Conservation (phyloP, 495 filamentous ascomycete species). For the Penicillium steckii region DNA sequence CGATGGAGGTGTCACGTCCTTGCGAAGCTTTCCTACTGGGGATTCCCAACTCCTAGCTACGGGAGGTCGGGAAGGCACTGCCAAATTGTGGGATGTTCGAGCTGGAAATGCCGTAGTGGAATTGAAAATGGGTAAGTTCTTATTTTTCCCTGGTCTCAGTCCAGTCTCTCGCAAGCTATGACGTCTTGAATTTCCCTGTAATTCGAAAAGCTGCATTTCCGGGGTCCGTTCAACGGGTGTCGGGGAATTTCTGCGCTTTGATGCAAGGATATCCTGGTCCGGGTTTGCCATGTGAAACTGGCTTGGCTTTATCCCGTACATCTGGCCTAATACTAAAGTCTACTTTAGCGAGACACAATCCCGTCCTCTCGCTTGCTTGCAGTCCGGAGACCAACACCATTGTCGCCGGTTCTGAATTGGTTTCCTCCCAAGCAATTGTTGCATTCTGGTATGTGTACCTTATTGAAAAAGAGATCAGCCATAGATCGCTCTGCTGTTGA, state of each 20-base stretch:
- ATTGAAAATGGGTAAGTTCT: slow-evolving; percentile 42
- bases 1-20: slow-evolving; percentile 43
- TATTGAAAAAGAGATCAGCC: neutral
- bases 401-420: slow-evolving; percentile 77
- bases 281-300: neutral
- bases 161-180: neutral
- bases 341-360: slow-evolving; percentile 38
- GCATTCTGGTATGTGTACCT: slow-evolving; percentile 64
- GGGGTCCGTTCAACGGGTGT: slow-evolving; percentile 3
- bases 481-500: no score
- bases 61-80: slow-evolving; percentile 48
- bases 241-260: slow-evolving; percentile 11
- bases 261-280: slow-evolving; percentile 3
- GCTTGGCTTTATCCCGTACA: neutral
- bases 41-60: slow-evolving; percentile 37
- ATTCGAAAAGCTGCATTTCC: slow-evolving; percentile 3
- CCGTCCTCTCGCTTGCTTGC: slow-evolving; percentile 70
- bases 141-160: slow-evolving; percentile 5
- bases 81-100: slow-evolving; percentile 48
- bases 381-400: slow-evolving; percentile 56
- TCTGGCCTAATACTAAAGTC: slow-evolving; percentile 3
- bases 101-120: slow-evolving; percentile 33
- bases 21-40: slow-evolving; percentile 32
- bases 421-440: slow-evolving; percentile 68
- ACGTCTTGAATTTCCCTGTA: neutral